Evolutionary conservation across 2,329 filamentous ascomycete genomes (phyloP), one percentile per base, ranked within the genome.

Genomic region (Botrytis elliptica): DNA sequence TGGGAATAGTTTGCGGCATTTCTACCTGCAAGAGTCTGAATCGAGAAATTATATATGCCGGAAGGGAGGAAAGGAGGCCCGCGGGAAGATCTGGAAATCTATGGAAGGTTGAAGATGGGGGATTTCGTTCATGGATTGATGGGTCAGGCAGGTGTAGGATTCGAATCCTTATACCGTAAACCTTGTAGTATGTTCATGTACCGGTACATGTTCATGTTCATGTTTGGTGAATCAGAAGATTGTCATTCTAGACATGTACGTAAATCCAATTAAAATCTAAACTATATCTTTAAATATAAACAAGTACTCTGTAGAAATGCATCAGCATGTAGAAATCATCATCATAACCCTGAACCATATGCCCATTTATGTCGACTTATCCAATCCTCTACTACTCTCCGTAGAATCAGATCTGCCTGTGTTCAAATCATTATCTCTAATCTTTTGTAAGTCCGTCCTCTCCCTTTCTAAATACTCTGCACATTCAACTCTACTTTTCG

Each of bases 401-500:
- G 22, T 42, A 25, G 65, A 57, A 57, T 18, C 49, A 42, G 49
- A 29, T 33, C 65, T 57, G 20, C 25, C 49, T 29, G 22, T 66
- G 38, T 55, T 42, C 46, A 22, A 14, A n/a, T 40, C 70, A 29
- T 57, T n/a, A 29, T 67, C 33, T 38, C 38, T 29, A 42, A 74
- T 67, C 65, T 79, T 79, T 40, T 79, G 74, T 59, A 81, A 73
- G 59, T 75, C 74, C 3, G 59, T 44, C 40, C 75, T 79, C 64
- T 81, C 79, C 49, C 70, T 60, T 25, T 71, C 74, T n/a, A 81
- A 68, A 71, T 81, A 81, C 49, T 76, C 79, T 8, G 78, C 77
- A 73, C 79, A 81, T 65, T 81, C 79, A 52, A 75, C 75, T 66
- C 77, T 73, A 52, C 79, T 80, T 74, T 80, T 80, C 12, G 62